A percentile compares a stretch with the other conserved stretches of the same genome.
phyloP scores from a whole-genome alignment of 2,329 filamentous ascomycete species.

The Clonostachys rosea region DNA sequence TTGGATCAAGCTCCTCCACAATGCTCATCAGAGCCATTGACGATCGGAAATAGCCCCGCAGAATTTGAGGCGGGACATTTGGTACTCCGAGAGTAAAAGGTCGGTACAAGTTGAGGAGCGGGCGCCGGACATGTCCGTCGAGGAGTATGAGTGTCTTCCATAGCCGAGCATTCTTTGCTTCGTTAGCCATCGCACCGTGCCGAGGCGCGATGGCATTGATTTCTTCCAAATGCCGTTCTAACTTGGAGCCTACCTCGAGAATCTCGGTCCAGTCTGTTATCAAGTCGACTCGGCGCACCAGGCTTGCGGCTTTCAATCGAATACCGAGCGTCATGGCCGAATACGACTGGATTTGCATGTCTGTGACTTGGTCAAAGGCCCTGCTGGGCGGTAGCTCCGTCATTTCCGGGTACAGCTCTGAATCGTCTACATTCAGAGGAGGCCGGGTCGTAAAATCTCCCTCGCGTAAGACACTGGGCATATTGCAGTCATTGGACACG shows the following conservation, averaged over 20 bases:
- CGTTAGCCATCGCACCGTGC: conserved; percentile 29
- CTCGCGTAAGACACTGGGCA: conserved; percentile 45
- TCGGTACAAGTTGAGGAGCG: conserved; percentile 47
- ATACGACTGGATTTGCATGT: conserved; percentile 49
- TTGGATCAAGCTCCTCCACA: conserved; percentile 47
- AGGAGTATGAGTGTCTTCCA: conserved; percentile 47
- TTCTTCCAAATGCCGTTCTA: conserved; percentile 49
- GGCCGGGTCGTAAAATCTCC: conserved; percentile 49
- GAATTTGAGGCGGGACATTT: conserved; percentile 45
- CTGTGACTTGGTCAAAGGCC: conserved; percentile 46
- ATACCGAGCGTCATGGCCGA: conserved; percentile 43
- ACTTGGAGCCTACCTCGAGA: conserved; percentile 45
- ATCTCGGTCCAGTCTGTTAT: conserved; percentile 49
- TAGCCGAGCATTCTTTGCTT: conserved; percentile 39
- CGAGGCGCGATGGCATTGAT: conserved; percentile 47
- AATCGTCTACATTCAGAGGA: conserved; percentile 49
- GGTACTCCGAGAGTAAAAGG: conserved; percentile 48
- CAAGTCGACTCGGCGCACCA: conserved; percentile 46
- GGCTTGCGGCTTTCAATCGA: conserved; percentile 42
- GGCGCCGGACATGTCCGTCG: conserved; percentile 49
- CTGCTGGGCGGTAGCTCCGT: conserved; percentile 40
- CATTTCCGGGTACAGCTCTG: conserved; percentile 41
- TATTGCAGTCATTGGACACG: conserved; percentile 44
- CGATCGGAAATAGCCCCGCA: conserved; percentile 46
- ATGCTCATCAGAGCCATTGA: conserved; percentile 52